A percentile compares a stretch with the other conserved stretches of the same genome.
Conservation (phyloP, 2,329 filamentous ascomycete species). For the Phialemoniopsis sp. region DNA sequence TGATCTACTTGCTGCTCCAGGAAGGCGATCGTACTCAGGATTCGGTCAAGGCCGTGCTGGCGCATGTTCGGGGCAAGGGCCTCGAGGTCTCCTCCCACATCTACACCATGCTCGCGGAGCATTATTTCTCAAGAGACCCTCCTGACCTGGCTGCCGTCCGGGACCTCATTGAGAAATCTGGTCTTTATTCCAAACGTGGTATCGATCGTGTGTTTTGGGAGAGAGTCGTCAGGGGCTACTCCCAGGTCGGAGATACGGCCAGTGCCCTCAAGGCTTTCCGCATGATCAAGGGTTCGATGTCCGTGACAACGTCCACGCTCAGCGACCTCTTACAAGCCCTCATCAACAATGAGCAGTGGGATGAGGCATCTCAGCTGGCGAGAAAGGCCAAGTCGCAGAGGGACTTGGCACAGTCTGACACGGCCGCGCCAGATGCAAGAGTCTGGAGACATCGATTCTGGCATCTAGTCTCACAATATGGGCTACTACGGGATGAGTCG, state of each 20-base stretch:
- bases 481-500: no score
- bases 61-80: constrained; percentile 53
- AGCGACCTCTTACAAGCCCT: constrained; percentile 32
- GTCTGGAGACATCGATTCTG: constrained; percentile 48
- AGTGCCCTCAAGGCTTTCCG: constrained; percentile 46
- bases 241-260: constrained; percentile 43
- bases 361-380: constrained; percentile 18
- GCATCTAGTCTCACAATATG: constrained; percentile 36
- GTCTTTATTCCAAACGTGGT: constrained; percentile 28
- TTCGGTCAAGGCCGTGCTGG: constrained; percentile 57
- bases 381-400: constrained; percentile 16
- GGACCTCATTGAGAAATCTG: constrained; percentile 52
- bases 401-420: constrained; percentile 8
- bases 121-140: constrained; percentile 57
- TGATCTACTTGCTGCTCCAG: constrained; percentile 61
- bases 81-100: constrained; percentile 58
- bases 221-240: constrained; percentile 64
- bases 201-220: constrained; percentile 66
- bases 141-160: constrained; percentile 59
- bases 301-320: constrained; percentile 36
- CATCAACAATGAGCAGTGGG: constrained; percentile 11
- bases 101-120: constrained; percentile 68
- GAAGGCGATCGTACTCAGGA: constrained; percentile 31
- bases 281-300: constrained; percentile 33
- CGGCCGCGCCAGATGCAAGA: constrained; percentile 13